phyloP scores from a whole-genome alignment of 768 basidiomycete genomes.

The Tricholomella constricta region DNA sequence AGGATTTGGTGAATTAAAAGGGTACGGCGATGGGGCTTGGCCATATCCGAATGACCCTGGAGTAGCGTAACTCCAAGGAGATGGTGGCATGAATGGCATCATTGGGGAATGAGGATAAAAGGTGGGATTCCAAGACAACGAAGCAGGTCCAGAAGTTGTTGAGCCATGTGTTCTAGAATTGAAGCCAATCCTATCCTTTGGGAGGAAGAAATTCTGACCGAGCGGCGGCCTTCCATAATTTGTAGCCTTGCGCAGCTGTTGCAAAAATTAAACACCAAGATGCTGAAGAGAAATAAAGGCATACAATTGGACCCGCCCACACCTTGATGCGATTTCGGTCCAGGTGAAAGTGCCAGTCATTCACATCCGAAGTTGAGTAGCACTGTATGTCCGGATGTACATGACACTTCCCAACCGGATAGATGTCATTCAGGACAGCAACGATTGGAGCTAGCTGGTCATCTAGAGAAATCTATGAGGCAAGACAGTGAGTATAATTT shows the following conservation, averaged over 20 bases:
- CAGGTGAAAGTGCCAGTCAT: constrained; percentile 6
- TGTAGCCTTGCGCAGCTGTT: neutral
- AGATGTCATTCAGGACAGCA: neutral
- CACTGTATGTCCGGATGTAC: neutral
- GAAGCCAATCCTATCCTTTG: neutral
- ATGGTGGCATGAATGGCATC: no score
- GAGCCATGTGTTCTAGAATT: no score
- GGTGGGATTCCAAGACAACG: no score
- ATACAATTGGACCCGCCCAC: constrained; percentile 2
- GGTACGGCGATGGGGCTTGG: no score
- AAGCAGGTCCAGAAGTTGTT: no score
- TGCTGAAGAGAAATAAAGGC: no score
- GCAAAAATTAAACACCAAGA: no score
- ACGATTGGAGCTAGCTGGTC: constrained; percentile 5
- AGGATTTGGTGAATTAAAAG: no score
- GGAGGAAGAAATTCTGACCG: neutral
- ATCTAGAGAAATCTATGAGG: constrained; percentile 3
- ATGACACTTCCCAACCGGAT: neutral
- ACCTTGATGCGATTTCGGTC: neutral
- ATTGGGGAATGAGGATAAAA: no score
- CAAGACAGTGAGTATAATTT: neutral
- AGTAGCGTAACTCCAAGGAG: no score
- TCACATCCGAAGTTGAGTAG: neutral
- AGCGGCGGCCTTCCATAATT: neutral
- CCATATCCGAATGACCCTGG: no score